Conservation (phyloP, 2,329 filamentous ascomycete species). For the Penicillium sp. region DNA sequence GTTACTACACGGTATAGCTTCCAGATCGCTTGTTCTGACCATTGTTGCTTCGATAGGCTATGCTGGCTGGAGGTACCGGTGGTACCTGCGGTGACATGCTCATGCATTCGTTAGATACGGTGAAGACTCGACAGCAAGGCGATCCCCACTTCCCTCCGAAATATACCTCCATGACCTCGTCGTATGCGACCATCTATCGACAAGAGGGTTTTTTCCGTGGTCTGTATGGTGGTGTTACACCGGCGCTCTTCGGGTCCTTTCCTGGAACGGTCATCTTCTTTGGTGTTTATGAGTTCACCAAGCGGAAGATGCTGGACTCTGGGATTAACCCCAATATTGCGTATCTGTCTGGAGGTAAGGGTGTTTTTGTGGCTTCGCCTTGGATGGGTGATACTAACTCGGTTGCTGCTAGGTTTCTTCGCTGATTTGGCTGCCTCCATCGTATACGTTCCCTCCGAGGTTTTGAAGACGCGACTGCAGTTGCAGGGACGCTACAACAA, state of each 20-base stretch:
- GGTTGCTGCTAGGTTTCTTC: no score
- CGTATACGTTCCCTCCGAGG: slow-evolving; percentile 92
- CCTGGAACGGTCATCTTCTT: slow-evolving; percentile 93
- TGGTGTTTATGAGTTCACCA: slow-evolving; percentile 90
- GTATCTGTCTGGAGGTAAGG: slow-evolving; percentile 74
- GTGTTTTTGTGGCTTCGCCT: no score
- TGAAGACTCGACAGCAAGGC: slow-evolving; percentile 95
- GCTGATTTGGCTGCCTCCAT: slow-evolving; percentile 87
- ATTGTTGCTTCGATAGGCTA: slow-evolving; percentile 63
- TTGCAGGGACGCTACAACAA: slow-evolving; percentile 94
- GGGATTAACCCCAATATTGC: slow-evolving; percentile 73
- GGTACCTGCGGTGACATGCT: slow-evolving; percentile 91
- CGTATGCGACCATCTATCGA: slow-evolving; percentile 84
- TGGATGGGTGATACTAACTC: no score
- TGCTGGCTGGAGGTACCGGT: slow-evolving; percentile 88
- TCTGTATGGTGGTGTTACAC: slow-evolving; percentile 82
- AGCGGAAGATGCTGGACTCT: slow-evolving; percentile 73
- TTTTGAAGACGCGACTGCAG: slow-evolving; percentile 92
- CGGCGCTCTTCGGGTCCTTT: slow-evolving; percentile 84
- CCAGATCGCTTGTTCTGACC: no score
- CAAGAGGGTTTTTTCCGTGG: slow-evolving; percentile 82
- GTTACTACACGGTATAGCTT: no score
- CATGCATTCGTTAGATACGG: slow-evolving; percentile 97
- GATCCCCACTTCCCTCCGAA: slow-evolving; percentile 87
- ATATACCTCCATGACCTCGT: slow-evolving; percentile 80